A percentile compares a stretch with the other conserved stretches of the same genome.
phyloP scores from a whole-genome alignment of 805 yeast genomes.

The Barnettozyma sucrosica region DNA sequence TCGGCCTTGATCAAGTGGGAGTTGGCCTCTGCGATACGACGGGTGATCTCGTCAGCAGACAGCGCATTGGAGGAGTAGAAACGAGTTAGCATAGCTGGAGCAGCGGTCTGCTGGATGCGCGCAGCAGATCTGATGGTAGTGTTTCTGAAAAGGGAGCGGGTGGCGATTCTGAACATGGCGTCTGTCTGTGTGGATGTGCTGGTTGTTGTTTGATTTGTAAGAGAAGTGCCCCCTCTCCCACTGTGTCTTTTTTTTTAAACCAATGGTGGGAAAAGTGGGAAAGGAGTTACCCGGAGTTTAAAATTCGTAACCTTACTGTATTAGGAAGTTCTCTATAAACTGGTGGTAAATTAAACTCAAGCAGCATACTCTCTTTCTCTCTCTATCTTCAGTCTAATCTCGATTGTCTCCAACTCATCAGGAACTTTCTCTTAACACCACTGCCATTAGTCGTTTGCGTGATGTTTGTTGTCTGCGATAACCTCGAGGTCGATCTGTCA shows the following conservation, averaged over 20 bases:
- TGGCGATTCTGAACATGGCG: constrained; percentile 48
- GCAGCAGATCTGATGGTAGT: constrained; percentile 21
- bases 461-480: constrained; percentile 5
- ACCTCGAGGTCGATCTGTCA: constrained; percentile 20
- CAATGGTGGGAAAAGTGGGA: neutral
- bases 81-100: constrained; percentile 26
- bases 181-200: neutral
- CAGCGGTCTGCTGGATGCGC: constrained; percentile 15
- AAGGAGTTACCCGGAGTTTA: neutral
- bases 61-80: constrained; percentile 60
- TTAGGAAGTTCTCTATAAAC: neutral
- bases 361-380: no score
- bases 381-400: constrained; percentile 7
- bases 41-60: constrained; percentile 72
- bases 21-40: constrained; percentile 76
- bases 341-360: no score
- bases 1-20: constrained; percentile 57
- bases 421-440: constrained; percentile 25
- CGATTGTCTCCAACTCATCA: constrained; percentile 31
- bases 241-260: no score
- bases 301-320: neutral
- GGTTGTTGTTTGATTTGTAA: neutral
- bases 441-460: constrained; percentile 11
- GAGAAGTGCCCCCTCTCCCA: neutral
- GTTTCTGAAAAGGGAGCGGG: constrained; percentile 36